Conservation (phyloP, 139 green algal species). For the Pseudopediastrum boryanum region DNA sequence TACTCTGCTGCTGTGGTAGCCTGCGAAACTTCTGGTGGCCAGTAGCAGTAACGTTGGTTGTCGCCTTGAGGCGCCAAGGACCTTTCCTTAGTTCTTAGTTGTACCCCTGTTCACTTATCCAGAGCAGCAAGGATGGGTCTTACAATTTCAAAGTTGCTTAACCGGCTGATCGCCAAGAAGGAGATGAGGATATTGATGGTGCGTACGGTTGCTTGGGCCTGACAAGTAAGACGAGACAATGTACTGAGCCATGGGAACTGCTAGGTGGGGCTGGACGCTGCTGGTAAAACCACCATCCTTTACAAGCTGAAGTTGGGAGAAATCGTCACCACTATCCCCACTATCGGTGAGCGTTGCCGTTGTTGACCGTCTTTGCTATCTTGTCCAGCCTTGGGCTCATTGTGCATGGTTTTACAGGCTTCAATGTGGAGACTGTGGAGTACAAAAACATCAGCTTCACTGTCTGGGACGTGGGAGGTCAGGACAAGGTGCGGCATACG, state of each 20-base stretch:
- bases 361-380: constrained; percentile 5
- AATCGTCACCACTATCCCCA: constrained; percentile 98
- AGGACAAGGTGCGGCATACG: constrained; percentile 86
- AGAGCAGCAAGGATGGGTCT: constrained; percentile 85
- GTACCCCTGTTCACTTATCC: too few relatives aligned
- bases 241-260: background rate
- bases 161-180: constrained; percentile 90
- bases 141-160: constrained; percentile 93
- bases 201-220: constrained; percentile 19
- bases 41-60: too few relatives aligned
- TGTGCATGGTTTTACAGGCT: constrained; percentile 69
- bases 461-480: constrained; percentile 94
- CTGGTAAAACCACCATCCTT: constrained; percentile 99
- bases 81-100: too few relatives aligned
- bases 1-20: too few relatives aligned
- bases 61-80: too few relatives aligned
- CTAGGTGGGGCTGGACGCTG: constrained; percentile 95
- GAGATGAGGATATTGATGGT: constrained; percentile 99
- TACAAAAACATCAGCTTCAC: constrained; percentile 99
- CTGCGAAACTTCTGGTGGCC: too few relatives aligned
- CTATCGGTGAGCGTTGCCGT: constrained; percentile 82
- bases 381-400: background rate
- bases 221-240: background rate
- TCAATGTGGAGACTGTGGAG: constrained; percentile 98
- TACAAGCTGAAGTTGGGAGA: constrained; percentile 99